Percentiles rank a stretch among this genome's conserved stretches.
These are phyloP conservation scores for Isatis tinctoria DNA, from an alignment of 345 rosid genomes.

Conservation along the genomic window DNA sequence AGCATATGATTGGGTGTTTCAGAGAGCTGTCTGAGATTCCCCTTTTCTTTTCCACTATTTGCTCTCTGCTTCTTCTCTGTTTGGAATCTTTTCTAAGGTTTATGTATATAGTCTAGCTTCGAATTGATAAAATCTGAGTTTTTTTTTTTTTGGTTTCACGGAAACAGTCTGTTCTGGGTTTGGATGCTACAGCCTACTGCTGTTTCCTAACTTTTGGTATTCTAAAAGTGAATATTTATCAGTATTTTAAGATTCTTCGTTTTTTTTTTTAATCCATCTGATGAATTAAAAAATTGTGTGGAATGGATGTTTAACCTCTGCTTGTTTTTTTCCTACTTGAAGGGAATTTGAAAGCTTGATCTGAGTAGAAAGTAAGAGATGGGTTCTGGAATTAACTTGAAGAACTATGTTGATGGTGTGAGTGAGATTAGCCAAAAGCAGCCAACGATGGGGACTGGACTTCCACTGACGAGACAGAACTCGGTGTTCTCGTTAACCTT, in stretches of 20 bases:
- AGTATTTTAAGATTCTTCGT: background rate
- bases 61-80: background rate
- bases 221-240: background rate
- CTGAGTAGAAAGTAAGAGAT: constrained; percentile 9
- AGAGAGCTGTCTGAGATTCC: background rate
- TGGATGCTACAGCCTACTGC: background rate
- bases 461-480: constrained; percentile 52
- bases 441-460: constrained; percentile 35
- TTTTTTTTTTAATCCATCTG: background rate
- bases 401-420: constrained; percentile 38
- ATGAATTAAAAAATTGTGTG: background rate
- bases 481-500: constrained; percentile 85
- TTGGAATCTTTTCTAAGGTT: background rate
- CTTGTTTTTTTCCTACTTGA: background rate
- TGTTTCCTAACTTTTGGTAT: background rate
- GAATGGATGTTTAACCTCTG: background rate
- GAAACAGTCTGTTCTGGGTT: background rate
- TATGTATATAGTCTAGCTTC: background rate
- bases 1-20: constrained; percentile 25
- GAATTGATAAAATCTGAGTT: background rate
- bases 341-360: constrained; percentile 1
- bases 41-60: background rate
- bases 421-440: constrained; percentile 29
- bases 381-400: constrained; percentile 35
- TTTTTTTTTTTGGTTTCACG: background rate